Conservation (phyloP, 2,329 filamentous ascomycete genomes). For the Dryadomyces quercivorus region DNA sequence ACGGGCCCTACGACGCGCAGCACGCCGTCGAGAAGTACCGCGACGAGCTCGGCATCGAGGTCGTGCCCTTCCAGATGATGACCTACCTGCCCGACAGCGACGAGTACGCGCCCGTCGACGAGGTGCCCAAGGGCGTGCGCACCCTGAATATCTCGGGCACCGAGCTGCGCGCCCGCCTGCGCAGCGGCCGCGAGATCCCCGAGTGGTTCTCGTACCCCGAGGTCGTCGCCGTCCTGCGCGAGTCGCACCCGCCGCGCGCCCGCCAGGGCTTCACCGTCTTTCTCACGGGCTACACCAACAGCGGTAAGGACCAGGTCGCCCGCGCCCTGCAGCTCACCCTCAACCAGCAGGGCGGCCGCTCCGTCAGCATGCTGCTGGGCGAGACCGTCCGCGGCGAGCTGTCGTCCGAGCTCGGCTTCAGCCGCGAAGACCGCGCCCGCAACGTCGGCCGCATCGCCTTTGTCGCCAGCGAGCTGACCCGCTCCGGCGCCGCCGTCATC, state of each 20-base stretch:
- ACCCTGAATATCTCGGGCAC: constrained; percentile 81
- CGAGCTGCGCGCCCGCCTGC: constrained; percentile 84
- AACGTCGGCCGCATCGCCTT: constrained; percentile 97
- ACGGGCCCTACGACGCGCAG: constrained; percentile 96
- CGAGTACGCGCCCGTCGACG: constrained; percentile 88
- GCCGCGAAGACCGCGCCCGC: constrained; percentile 77
- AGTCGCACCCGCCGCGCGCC: constrained; percentile 85
- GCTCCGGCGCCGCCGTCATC: constrained; percentile 86
- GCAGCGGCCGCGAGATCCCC: constrained; percentile 86
- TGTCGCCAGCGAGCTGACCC: constrained; percentile 87
- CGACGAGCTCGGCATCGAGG: constrained; percentile 93
- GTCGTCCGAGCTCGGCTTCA: constrained; percentile 91
- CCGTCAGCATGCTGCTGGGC: constrained; percentile 86
- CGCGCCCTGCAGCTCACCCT: constrained; percentile 92
- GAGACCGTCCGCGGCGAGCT: constrained; percentile 92
- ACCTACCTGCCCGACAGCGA: constrained; percentile 96
- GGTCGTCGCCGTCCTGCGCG: constrained; percentile 89
- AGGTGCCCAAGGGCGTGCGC: constrained; percentile 71
- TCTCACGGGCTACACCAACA: constrained; percentile 93
- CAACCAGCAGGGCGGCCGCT: constrained; percentile 93
- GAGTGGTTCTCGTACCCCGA: constrained; percentile 99
- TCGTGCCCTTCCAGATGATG: constrained; percentile 99
- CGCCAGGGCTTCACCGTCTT: constrained; percentile 97
- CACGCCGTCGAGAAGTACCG: constrained; percentile 92
- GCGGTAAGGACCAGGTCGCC: constrained; percentile 91